Base-by-base conservation (phyloP, 345 rosid genomes). In the Brassica carinata region DNA sequence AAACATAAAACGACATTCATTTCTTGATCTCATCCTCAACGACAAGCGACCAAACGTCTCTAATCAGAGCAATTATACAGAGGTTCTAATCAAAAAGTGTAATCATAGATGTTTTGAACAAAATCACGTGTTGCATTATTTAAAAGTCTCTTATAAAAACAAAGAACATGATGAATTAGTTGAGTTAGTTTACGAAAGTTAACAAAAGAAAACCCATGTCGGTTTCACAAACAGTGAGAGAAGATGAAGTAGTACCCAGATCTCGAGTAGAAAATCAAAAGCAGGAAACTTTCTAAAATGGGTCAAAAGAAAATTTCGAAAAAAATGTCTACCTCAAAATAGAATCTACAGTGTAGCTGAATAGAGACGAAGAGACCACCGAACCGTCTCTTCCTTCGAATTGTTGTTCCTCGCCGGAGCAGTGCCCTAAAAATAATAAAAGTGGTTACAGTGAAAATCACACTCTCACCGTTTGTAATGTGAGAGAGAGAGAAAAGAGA, bases 381-480 rank as follows among this genome's bases (percentile, higher is more conserved):
- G 29, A 70, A 69, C 61, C 69, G 31, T 70, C 34, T 26, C 67
- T 64, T 19, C 63, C 67, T 74, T 80, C 67, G 71, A 29, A 58
- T 2, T 36, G 72, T 57, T 66, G 26, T 65, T 71, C 15, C 7
- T 76, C 81, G 76, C 30, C 73, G 73, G 80, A 76, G 57, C 11
- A 71, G 69, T 81, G 77, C 67, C 80, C 77, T 76, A 65, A 80
- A 73, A 70, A 33, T 10, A 3, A 9, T 8, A 71, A 76, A 76
- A 71, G 81, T 72, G 57, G 84, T 81, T 64, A 75, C 73, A 75
- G 81, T 66, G 38, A 71, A 69, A 66, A 81, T 63, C 15, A 79
- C 77, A 66, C 64, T 53, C 83, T 66, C 83, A 75, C 80, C 71
- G 76, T 64, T 72, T 33, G 75, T 62, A 74, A 61, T 48, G 80